Evolutionary conservation across 108 stramenopile species (phyloP).

Genomic region (Epithemia pelagica): DNA sequence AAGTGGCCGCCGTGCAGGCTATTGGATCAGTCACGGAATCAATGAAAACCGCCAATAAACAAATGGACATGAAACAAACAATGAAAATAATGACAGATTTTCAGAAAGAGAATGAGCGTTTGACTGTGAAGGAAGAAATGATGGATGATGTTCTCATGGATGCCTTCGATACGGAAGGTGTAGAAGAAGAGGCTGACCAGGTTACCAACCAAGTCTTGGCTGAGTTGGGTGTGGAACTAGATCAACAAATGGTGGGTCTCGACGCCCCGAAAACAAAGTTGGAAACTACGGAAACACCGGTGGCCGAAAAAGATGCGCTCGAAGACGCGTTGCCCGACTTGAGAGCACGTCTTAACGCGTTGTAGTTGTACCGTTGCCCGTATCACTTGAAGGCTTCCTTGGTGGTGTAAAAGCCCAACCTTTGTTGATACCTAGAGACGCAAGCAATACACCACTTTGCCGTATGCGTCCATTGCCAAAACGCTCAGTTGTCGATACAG

Average conservation of each 20-base stretch:
- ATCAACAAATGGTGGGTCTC: conserved; percentile 68
- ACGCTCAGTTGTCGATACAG: too few relatives aligned
- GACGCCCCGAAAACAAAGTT: conserved; percentile 48
- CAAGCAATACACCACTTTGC: too few relatives aligned
- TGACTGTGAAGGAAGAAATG: conserved; percentile 71
- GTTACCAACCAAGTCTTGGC: conserved; percentile 73
- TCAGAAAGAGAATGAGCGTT: conserved; percentile 53
- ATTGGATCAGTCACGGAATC: conserved; percentile 50
- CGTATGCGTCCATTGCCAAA: too few relatives aligned
- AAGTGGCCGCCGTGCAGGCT: conserved; percentile 55
- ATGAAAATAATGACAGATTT: conserved; percentile 67
- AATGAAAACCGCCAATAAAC: conserved; percentile 48
- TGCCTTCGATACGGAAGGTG: conserved; percentile 71
- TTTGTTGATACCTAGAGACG: too few relatives aligned
- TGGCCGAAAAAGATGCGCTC: conserved; percentile 57
- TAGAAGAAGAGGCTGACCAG: conserved; percentile 72
- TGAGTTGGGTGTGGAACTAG: conserved; percentile 80
- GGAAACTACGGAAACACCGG: conserved; percentile 23
- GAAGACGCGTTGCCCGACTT: conserved; percentile 65
- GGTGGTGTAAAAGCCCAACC: too few relatives aligned
- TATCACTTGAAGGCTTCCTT: too few relatives aligned
- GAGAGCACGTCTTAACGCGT: conserved; percentile 71
- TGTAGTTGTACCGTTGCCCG: conserved; percentile 36
- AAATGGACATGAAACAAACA: conserved; percentile 66
- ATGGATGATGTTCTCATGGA: conserved; percentile 79